A percentile compares a stretch with the other conserved stretches of the same genome.
Conservation (phyloP, 768 basidiomycete genomes). For the Tricholoma matsutake region DNA sequence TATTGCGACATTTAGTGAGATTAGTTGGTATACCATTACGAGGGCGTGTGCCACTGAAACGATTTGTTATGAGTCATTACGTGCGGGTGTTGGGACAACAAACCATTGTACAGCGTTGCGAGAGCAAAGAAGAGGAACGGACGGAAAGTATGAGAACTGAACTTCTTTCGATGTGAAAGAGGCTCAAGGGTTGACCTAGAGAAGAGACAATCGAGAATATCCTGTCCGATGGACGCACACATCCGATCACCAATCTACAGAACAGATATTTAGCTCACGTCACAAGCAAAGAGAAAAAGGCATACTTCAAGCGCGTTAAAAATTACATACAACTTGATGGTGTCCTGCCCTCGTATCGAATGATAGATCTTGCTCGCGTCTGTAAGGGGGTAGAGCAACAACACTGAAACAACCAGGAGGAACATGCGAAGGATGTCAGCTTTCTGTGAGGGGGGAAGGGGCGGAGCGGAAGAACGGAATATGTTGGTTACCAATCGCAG, state of each 20-base stretch:
- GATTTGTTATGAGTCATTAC: neutral
- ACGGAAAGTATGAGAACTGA: conserved; percentile 65
- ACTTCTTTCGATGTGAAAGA: conserved; percentile 57
- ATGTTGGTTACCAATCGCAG: conserved; percentile 51
- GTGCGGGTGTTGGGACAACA: conserved; percentile 20
- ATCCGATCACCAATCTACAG: conserved; percentile 88
- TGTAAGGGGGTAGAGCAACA: conserved; percentile 76
- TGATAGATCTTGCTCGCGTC: conserved; percentile 99
- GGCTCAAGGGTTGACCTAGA: conserved; percentile 85
- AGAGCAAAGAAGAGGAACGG: conserved; percentile 84
- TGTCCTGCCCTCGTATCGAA: conserved; percentile 95
- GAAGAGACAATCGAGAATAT: conserved; percentile 94
- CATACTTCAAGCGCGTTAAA: conserved; percentile 96
- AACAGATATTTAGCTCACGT: conserved; percentile 4
- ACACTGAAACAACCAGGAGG: conserved; percentile 69
- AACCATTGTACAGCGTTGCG: conserved; percentile 81
- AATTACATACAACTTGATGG: conserved; percentile 98
- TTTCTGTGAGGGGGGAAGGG: conserved; percentile 84
- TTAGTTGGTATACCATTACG: conserved; percentile 95
- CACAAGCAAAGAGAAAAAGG: neutral
- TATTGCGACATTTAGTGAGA: conserved; percentile 93
- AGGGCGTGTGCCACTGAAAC: conserved; percentile 77
- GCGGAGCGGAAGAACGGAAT: conserved; percentile 45
- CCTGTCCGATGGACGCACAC: conserved; percentile 96
- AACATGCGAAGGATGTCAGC: conserved; percentile 85